These are phyloP conservation scores for Chaetoceros muelleri DNA, from an alignment of 108 stramenopile species.

Conservation along the genomic window DNA sequence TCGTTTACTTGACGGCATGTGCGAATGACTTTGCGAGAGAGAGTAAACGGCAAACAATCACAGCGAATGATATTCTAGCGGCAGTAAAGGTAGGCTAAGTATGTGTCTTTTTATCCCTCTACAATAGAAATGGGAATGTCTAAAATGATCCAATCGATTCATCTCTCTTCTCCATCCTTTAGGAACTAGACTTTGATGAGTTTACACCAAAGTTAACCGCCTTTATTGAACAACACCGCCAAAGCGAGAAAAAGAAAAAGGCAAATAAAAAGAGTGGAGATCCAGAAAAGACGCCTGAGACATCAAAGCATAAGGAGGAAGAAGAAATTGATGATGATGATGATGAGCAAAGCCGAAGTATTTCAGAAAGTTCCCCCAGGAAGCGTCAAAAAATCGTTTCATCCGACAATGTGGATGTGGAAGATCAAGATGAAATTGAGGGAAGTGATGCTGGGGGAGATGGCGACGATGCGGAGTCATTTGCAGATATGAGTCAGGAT, in stretches of 20 bases:
- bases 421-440: constrained; percentile 11
- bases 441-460: constrained; percentile 14
- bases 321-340: constrained; percentile 5
- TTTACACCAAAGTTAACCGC: constrained; percentile 48
- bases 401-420: constrained; percentile 4
- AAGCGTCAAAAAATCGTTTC: background rate
- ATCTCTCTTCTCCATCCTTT: constrained; percentile 1
- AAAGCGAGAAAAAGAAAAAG: constrained; percentile 61
- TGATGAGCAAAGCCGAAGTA: constrained; percentile 7
- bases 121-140: background rate
- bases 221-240: constrained; percentile 66
- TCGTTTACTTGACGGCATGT: constrained; percentile 85
- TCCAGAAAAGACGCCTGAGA: background rate
- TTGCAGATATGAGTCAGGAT: constrained; percentile 3
- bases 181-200: constrained; percentile 82
- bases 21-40: constrained; percentile 88
- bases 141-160: too few species aligned
- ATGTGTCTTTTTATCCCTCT: background rate
- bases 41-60: constrained; percentile 75
- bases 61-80: constrained; percentile 79
- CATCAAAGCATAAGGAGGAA: constrained; percentile 5
- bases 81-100: constrained; percentile 47
- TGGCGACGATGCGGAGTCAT: constrained; percentile 9
- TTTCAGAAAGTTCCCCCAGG: constrained; percentile 6
- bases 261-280: constrained; percentile 50